Conservation (phyloP, 768 basidiomycete species). For the Trametopsis cervina region DNA sequence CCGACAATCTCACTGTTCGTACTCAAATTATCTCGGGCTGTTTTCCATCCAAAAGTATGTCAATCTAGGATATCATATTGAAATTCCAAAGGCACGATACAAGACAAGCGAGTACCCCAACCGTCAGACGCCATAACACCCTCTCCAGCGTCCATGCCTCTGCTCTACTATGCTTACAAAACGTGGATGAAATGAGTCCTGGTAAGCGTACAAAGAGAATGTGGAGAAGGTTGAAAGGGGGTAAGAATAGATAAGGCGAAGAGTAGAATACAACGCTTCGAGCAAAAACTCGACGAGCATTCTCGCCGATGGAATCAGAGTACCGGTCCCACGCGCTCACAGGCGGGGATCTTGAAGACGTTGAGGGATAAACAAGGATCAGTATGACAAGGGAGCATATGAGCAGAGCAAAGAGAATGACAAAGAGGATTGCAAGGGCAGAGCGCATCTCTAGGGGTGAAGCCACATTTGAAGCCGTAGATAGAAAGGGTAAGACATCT, state of each 20-base stretch:
- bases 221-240: slow-evolving; percentile 44
- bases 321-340: slow-evolving; percentile 41
- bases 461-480: slow-evolving; percentile 17
- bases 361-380: slow-evolving; percentile 21
- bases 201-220: slow-evolving; percentile 17
- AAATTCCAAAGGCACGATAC: too few species aligned
- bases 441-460: slow-evolving; percentile 44
- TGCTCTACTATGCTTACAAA: slow-evolving; percentile 13
- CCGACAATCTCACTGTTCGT: too few species aligned
- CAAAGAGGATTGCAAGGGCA: slow-evolving; percentile 33
- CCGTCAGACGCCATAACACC: slow-evolving; percentile 35
- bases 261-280: slow-evolving; percentile 28
- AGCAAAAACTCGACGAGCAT: slow-evolving; percentile 37
- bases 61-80: too few species aligned
- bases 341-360: not conserved
- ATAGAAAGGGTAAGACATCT: slow-evolving; percentile 21
- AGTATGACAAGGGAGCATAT: slow-evolving; percentile 29
- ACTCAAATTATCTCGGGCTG: too few species aligned
- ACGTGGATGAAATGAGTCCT: slow-evolving; percentile 6
- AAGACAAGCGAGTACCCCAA: slow-evolving; percentile 34
- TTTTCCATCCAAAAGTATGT: too few species aligned
- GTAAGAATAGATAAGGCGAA: slow-evolving; percentile 36
- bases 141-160: slow-evolving; percentile 6
- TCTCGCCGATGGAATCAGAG: slow-evolving; percentile 33
- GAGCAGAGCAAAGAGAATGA: slow-evolving; percentile 28